These are phyloP conservation scores for Puccinia novopanici DNA, from an alignment of 1,284 basidiomycete species.

Conservation along the genomic window DNA sequence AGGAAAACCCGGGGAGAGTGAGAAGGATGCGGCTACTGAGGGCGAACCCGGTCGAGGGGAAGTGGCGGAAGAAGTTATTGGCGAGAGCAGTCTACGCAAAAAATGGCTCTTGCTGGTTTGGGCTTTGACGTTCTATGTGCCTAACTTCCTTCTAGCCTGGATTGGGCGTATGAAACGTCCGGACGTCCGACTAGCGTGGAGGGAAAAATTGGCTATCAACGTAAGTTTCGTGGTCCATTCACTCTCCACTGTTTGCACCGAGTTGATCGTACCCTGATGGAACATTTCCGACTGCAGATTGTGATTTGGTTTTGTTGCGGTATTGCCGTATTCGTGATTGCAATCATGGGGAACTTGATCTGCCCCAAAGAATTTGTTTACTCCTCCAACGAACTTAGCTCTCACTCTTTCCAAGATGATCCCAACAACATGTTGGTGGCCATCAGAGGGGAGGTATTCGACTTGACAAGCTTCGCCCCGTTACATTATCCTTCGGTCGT, in stretches of 20 bases:
- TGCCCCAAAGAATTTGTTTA: conserved; percentile 93
- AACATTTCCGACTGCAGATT: conserved; percentile 60
- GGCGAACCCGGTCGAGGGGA: conserved; percentile 65
- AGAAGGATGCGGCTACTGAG: conserved; percentile 77
- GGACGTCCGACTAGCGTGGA: conserved; percentile 93
- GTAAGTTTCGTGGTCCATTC: conserved; percentile 30
- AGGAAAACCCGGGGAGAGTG: conserved; percentile 65
- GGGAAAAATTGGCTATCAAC: conserved; percentile 94
- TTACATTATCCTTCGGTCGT: conserved; percentile 65
- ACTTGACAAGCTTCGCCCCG: conserved; percentile 63
- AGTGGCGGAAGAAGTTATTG: conserved; percentile 75
- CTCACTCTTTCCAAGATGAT: conserved; percentile 69
- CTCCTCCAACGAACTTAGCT: conserved; percentile 72
- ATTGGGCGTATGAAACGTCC: conserved; percentile 87
- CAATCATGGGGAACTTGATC: conserved; percentile 80
- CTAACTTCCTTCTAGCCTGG: conserved; percentile 70
- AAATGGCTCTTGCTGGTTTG: conserved; percentile 87
- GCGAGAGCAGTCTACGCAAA: conserved; percentile 74
- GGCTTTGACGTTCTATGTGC: conserved; percentile 89
- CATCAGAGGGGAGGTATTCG: conserved; percentile 91
- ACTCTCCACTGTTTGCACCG: not conserved
- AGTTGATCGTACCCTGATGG: not conserved
- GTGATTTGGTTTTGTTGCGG: conserved; percentile 93
- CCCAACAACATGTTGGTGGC: conserved; percentile 76
- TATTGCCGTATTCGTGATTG: conserved; percentile 88